phyloP scores from a whole-genome alignment of 306 rosid species.

The Amphicarpaea edgeworthii region DNA sequence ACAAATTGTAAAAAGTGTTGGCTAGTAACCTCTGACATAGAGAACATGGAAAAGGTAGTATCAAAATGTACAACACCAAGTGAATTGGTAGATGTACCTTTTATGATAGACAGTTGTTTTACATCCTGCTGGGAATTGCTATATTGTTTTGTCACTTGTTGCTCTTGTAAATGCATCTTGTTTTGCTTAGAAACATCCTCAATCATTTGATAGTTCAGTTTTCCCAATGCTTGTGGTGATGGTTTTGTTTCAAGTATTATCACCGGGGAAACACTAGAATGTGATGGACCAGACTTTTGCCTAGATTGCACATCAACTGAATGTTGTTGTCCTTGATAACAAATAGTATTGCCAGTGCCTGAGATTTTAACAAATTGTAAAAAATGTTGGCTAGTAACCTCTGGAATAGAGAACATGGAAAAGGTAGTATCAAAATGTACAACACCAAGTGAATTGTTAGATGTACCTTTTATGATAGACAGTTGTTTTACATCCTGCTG shows the following conservation, averaged over 20 bases:
- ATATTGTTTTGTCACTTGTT: slow-evolving; percentile 23
- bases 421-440: slow-evolving; percentile 4
- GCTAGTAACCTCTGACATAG: slow-evolving; percentile 9
- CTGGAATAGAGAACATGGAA: no score
- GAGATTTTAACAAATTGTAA: slow-evolving; percentile 11
- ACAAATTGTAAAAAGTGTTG: slow-evolving; percentile 25
- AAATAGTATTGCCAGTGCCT: no score
- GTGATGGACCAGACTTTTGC: slow-evolving; percentile 30
- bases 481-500: slow-evolving; percentile 11
- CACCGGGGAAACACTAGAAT: slow-evolving; percentile 11
- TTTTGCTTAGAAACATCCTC: slow-evolving; percentile 30
- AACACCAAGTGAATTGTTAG: slow-evolving; percentile 15
- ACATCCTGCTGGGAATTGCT: slow-evolving; percentile 4
- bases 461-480: slow-evolving; percentile 20
- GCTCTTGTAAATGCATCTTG: slow-evolving; percentile 27
- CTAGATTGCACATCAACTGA: slow-evolving; percentile 28
- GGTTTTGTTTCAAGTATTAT: slow-evolving; percentile 3
- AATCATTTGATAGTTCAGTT: not conserved
- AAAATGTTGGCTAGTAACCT: slow-evolving; percentile 27
- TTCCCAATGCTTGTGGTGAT: slow-evolving; percentile 17
- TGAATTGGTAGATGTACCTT: slow-evolving; percentile 36
- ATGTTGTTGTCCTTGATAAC: not conserved
- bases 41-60: slow-evolving; percentile 26
- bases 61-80: not conserved
- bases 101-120: slow-evolving; percentile 11